A percentile compares a stretch with the other conserved stretches of the same genome.
Conservation (phyloP, 2,329 filamentous ascomycete genomes). For the Macrophomina phaseolina region DNA sequence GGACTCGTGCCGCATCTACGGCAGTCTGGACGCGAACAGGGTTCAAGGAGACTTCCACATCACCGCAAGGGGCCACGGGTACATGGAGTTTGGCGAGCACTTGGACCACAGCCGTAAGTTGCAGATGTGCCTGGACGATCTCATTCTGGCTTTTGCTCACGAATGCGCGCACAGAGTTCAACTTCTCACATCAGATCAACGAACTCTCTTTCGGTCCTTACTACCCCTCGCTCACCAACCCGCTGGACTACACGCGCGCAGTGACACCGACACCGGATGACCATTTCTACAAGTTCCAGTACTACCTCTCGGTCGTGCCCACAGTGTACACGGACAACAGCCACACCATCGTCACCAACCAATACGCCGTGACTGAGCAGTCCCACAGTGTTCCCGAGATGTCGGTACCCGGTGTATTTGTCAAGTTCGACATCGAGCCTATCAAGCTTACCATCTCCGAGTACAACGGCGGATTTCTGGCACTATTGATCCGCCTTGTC, state of each 20-base stretch:
- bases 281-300: conserved; percentile 97
- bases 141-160: background rate
- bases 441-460: conserved; percentile 87
- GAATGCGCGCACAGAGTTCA: conserved; percentile 69
- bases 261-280: conserved; percentile 57
- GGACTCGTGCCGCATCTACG: conserved; percentile 88
- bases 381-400: conserved; percentile 71
- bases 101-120: conserved; percentile 77
- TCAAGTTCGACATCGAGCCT: conserved; percentile 99
- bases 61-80: conserved; percentile 94
- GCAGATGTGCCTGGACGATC: background rate
- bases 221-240: conserved; percentile 91
- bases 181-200: conserved; percentile 96
- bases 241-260: conserved; percentile 89
- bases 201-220: conserved; percentile 97
- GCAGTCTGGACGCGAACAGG: conserved; percentile 90
- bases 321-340: conserved; percentile 75
- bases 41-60: conserved; percentile 99
- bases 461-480: conserved; percentile 74
- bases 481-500: conserved; percentile 79
- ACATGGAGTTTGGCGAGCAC: conserved; percentile 79
- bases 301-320: conserved; percentile 93
- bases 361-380: conserved; percentile 96
- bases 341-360: conserved; percentile 85
- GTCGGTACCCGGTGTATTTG: conserved; percentile 85